Conservation (phyloP, 164 flowering plant genomes). For the Malania oleifera region DNA sequence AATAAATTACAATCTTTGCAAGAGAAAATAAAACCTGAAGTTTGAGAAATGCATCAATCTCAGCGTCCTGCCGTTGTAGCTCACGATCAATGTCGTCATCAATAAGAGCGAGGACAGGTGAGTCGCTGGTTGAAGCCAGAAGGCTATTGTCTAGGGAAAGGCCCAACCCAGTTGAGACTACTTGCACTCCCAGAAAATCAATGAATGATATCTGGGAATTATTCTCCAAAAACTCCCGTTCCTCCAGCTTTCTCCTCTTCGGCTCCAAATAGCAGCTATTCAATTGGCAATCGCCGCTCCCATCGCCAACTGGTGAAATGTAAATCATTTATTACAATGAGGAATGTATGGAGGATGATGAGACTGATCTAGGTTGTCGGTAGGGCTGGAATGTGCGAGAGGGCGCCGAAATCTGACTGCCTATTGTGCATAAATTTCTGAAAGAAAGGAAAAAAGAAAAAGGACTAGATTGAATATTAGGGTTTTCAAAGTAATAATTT, state of each 20-base stretch:
- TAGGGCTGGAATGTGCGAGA: conserved; percentile 29
- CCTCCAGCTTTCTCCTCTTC: conserved; percentile 54
- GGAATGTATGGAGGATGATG: conserved; percentile 61
- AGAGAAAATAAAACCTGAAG: conserved; percentile 52
- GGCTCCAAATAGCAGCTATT: conserved; percentile 39
- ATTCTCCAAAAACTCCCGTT: conserved; percentile 63
- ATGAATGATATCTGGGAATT: conserved; percentile 62
- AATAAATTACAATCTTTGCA: neutral
- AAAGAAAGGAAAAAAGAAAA: conserved; percentile 4
- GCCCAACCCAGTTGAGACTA: conserved; percentile 85
- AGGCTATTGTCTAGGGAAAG: conserved; percentile 68
- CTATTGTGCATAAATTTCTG: conserved; percentile 50
- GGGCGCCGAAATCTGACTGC: conserved; percentile 48
- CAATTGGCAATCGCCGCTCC: conserved; percentile 50
- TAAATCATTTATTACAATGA: conserved; percentile 48
- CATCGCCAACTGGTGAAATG: conserved; percentile 19
- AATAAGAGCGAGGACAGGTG: conserved; percentile 41
- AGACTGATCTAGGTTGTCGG: conserved; percentile 47
- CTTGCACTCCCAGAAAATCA: conserved; percentile 56
- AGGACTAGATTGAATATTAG: too few relatives aligned
- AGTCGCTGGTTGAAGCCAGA: conserved; percentile 59
- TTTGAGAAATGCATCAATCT: conserved; percentile 69
- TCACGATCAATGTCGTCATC: conserved; percentile 60
- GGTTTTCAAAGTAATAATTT: neutral
- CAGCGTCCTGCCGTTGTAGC: conserved; percentile 66